phyloP scores from a whole-genome alignment of 108 stramenopile genomes.

The Bacterosira constricta region DNA sequence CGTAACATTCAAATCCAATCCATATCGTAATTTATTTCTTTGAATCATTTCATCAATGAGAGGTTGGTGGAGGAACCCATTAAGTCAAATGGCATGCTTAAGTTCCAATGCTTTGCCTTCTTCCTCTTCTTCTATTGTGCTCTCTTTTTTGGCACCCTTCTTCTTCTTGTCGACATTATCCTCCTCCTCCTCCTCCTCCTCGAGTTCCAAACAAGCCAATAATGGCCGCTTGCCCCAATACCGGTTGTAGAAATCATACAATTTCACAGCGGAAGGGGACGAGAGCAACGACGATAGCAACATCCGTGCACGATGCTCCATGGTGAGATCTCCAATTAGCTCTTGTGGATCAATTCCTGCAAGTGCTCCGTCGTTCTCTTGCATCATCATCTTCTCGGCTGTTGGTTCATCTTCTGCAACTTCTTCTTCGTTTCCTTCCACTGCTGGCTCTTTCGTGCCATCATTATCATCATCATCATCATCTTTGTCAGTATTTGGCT shows the following conservation, averaged over 20 bases:
- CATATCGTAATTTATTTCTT: constrained; percentile 74
- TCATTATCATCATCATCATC: constrained; percentile 11
- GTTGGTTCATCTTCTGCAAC: background rate
- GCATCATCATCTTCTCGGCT: too few relatives aligned
- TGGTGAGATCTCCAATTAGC: constrained; percentile 46
- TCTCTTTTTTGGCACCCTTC: too few relatives aligned
- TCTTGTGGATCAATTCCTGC: constrained; percentile 17
- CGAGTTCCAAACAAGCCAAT: constrained; percentile 40
- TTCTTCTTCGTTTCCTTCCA: background rate
- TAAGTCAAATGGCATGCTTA: constrained; percentile 45
- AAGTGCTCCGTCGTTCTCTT: too few relatives aligned
- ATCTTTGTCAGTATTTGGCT: background rate
- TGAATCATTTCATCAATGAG: constrained; percentile 61
- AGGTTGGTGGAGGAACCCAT: constrained; percentile 64
- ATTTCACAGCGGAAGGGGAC: constrained; percentile 53
- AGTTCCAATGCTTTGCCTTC: background rate
- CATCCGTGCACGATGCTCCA: constrained; percentile 61
- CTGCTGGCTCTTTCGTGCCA: constrained; percentile 2
- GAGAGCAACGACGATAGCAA: constrained; percentile 68
- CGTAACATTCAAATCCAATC: constrained; percentile 92
- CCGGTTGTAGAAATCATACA: constrained; percentile 69
- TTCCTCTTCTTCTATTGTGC: background rate
- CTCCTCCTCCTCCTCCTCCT: background rate
- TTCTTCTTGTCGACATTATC: too few relatives aligned
- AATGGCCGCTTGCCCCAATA: constrained; percentile 92